These are phyloP conservation scores for Flaveria floridana DNA, from an alignment of 140 eudicot genomes.

Conservation along the genomic window DNA sequence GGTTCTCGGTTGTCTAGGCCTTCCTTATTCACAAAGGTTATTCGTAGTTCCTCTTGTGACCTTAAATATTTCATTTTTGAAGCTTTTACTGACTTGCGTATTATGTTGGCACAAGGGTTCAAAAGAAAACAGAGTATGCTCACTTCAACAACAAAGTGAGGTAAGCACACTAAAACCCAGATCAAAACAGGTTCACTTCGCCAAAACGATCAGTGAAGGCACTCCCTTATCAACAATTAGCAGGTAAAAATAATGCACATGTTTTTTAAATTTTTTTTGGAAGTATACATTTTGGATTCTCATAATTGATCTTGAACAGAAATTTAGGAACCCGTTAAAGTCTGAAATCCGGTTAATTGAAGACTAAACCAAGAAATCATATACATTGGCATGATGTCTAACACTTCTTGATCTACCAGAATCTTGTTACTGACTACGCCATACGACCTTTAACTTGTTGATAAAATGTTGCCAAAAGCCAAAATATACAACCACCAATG, in stretches of 20 bases:
- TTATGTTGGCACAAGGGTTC: constrained; percentile 62
- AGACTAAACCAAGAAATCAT: constrained; percentile 21
- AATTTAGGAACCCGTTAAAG: constrained; percentile 25
- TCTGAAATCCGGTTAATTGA: constrained; percentile 9
- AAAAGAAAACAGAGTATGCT: constrained; percentile 74
- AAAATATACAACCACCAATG: constrained; percentile 26
- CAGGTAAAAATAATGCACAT: constrained; percentile 44
- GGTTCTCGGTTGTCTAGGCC: constrained; percentile 44
- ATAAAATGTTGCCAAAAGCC: constrained; percentile 9
- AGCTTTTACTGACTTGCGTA: constrained; percentile 33
- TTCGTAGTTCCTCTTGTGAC: constrained; percentile 22
- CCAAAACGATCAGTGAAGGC: constrained; percentile 27
- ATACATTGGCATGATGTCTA: constrained; percentile 6
- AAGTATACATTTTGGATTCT: constrained; percentile 1
- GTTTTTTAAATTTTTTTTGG: not conserved
- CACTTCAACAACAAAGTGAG: constrained; percentile 55
- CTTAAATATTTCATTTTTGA: not conserved
- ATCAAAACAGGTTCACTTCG: constrained; percentile 34
- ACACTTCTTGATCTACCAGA: not conserved
- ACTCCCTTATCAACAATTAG: constrained; percentile 33
- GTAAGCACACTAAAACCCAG: constrained; percentile 39
- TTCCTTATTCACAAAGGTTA: constrained; percentile 48
- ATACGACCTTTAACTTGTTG: constrained; percentile 22
- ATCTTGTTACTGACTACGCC: constrained; percentile 15
- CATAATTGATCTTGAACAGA: constrained; percentile 31